A percentile compares a stretch with the other conserved stretches of the same genome.
Evolutionary conservation across 768 basidiomycete species (phyloP).

Genomic region (Coprinopsis strossmayeri): DNA sequence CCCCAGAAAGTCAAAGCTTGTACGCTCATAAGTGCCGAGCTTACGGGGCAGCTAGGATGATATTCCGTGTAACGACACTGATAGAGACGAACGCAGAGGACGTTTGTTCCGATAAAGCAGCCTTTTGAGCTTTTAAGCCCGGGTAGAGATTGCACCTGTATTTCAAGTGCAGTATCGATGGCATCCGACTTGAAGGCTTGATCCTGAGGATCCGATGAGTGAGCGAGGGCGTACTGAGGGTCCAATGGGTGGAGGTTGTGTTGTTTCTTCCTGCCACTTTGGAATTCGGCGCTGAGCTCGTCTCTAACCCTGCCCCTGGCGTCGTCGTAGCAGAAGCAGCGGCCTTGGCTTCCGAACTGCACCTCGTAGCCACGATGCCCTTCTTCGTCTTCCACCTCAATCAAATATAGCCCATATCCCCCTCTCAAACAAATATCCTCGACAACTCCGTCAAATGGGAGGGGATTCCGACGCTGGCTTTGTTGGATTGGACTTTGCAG

Average conservation of each 20-base stretch:
- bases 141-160: neutral
- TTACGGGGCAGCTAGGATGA: slow-evolving; percentile 67
- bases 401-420: slow-evolving; percentile 68
- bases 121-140: slow-evolving; percentile 25
- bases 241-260: slow-evolving; percentile 62
- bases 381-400: slow-evolving; percentile 72
- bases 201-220: neutral
- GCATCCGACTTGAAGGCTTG: no score
- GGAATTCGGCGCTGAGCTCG: no score
- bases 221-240: neutral
- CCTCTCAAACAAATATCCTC: slow-evolving; percentile 76
- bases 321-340: no score
- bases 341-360: neutral
- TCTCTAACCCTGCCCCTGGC: no score
- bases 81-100: neutral
- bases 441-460: slow-evolving; percentile 74
- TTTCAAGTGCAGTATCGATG: neutral
- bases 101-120: neutral
- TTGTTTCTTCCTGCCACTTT: no score
- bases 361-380: slow-evolving; percentile 4
- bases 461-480: slow-evolving; percentile 86
- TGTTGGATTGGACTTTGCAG: slow-evolving; percentile 88
- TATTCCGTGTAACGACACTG: neutral
- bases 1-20: slow-evolving; percentile 49
- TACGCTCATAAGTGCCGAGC: slow-evolving; percentile 66